phyloP scores from a whole-genome alignment of 2,329 filamentous ascomycete genomes.

The Fusarium subglutinans region DNA sequence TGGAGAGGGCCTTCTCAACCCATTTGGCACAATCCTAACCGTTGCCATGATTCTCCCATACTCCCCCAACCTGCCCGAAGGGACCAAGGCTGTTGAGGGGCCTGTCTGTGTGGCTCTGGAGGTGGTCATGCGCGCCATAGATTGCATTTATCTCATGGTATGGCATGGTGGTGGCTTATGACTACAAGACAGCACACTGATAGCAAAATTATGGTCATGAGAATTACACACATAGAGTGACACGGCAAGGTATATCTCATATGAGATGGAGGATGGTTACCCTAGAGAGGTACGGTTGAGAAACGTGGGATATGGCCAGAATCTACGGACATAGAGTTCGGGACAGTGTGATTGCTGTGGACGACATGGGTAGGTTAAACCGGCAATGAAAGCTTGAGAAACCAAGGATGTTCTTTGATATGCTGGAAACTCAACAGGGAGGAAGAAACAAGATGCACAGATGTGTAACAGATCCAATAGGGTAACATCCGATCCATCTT shows the following conservation, averaged over 20 bases:
- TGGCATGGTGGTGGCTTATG: neutral
- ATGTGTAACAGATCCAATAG: neutral
- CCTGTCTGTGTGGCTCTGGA: constrained; percentile 85
- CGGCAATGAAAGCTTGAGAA: neutral
- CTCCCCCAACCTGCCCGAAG: constrained; percentile 80
- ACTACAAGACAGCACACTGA: neutral
- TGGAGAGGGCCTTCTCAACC: constrained; percentile 65
- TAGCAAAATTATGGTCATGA: neutral
- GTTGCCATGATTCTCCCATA: constrained; percentile 97
- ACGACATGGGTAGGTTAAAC: neutral
- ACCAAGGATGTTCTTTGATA: neutral
- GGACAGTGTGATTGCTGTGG: neutral
- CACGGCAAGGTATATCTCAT: neutral
- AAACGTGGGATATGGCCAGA: neutral
- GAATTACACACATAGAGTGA: neutral
- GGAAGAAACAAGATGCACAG: neutral
- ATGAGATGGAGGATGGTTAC: neutral
- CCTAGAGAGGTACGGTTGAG: neutral
- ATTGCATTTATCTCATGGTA: neutral
- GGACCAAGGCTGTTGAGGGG: constrained; percentile 82
- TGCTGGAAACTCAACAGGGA: neutral
- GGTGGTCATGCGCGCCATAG: constrained; percentile 76
- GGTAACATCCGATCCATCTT: neutral
- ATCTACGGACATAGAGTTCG: neutral
- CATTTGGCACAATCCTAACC: constrained; percentile 79